phyloP scores from a whole-genome alignment of 1,284 basidiomycete species.

The Coniferiporia sulphurascens region DNA sequence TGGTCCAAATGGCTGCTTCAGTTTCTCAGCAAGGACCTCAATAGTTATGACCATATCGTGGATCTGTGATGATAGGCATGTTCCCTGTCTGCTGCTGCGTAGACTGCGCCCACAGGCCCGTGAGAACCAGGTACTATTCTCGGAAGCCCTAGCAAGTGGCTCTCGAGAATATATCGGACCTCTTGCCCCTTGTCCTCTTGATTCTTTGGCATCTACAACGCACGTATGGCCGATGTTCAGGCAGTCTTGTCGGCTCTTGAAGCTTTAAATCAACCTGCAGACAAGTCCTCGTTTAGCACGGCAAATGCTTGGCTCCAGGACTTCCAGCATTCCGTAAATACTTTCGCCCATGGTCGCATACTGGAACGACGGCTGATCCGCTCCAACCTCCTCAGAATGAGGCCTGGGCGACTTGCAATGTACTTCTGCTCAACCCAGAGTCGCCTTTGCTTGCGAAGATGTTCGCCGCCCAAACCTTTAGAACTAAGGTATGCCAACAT shows the following conservation, averaged over 20 bases:
- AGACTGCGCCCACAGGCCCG: too few relatives aligned
- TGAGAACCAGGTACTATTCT: background rate
- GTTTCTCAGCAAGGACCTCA: background rate
- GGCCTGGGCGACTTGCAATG: conserved; percentile 94
- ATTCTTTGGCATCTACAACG: background rate
- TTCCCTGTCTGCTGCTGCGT: too few relatives aligned
- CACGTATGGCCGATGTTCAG: conserved; percentile 60
- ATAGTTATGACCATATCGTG: background rate
- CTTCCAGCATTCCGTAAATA: conserved; percentile 94
- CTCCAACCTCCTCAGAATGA: conserved; percentile 58
- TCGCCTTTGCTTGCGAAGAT: conserved; percentile 80
- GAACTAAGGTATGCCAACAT: conserved; percentile 72
- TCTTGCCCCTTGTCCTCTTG: background rate
- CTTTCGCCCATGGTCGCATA: conserved; percentile 52
- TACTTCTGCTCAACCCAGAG: conserved; percentile 79
- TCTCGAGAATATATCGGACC: background rate
- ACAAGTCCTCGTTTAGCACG: conserved; percentile 76
- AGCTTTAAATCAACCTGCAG: conserved; percentile 74
- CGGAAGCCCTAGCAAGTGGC: background rate
- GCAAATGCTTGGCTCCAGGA: conserved; percentile 93
- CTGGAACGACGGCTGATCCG: conserved; percentile 15
- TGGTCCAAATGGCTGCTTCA: conserved; percentile 1
- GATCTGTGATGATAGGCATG: too few relatives aligned
- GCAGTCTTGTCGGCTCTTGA: conserved; percentile 67
- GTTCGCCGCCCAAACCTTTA: conserved; percentile 96